These are phyloP conservation scores for Botryotinia calthae DNA, from an alignment of 2,329 filamentous ascomycete species.

Conservation along the genomic window DNA sequence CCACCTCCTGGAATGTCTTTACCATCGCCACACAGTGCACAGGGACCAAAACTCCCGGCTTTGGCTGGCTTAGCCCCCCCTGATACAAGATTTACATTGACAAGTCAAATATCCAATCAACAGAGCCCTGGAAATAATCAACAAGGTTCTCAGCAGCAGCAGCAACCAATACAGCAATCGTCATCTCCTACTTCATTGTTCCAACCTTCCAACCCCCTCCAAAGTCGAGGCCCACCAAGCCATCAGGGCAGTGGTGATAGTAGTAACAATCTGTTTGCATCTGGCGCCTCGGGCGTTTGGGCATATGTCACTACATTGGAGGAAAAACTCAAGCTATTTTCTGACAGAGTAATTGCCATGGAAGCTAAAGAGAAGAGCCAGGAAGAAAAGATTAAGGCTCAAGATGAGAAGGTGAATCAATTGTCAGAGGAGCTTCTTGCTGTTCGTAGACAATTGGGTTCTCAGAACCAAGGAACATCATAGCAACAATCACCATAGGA, in stretches of 20 bases:
- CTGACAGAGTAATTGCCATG: conserved; percentile 46
- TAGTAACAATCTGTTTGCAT: conserved; percentile 65
- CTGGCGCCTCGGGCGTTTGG: conserved; percentile 64
- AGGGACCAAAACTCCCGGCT: conserved; percentile 37
- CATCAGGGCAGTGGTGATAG: conserved; percentile 48
- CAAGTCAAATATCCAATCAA: conserved; percentile 34
- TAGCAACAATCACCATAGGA: conserved; percentile 32
- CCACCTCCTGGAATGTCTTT: conserved; percentile 40
- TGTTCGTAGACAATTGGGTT: conserved; percentile 32
- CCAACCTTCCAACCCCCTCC: conserved; percentile 48
- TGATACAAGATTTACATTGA: conserved; percentile 37
- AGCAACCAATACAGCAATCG: conserved; percentile 28
- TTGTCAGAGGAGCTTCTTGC: conserved; percentile 35
- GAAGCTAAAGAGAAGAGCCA: conserved; percentile 37
- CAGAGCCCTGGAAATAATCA: conserved; percentile 27
- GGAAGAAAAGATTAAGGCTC: conserved; percentile 30
- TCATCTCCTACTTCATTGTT: conserved; percentile 35
- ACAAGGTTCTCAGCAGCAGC: conserved; percentile 27
- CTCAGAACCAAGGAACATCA: conserved; percentile 30
- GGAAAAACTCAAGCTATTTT: conserved; percentile 50
- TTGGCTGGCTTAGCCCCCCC: conserved; percentile 38
- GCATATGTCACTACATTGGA: conserved; percentile 70
- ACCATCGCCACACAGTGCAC: conserved; percentile 35
- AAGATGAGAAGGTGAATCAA: conserved; percentile 32
- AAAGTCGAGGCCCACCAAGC: conserved; percentile 28